Percentiles rank a stretch among this genome's conserved stretches.
phyloP scores from a whole-genome alignment of 768 basidiomycete species.

The Collybia sordida region DNA sequence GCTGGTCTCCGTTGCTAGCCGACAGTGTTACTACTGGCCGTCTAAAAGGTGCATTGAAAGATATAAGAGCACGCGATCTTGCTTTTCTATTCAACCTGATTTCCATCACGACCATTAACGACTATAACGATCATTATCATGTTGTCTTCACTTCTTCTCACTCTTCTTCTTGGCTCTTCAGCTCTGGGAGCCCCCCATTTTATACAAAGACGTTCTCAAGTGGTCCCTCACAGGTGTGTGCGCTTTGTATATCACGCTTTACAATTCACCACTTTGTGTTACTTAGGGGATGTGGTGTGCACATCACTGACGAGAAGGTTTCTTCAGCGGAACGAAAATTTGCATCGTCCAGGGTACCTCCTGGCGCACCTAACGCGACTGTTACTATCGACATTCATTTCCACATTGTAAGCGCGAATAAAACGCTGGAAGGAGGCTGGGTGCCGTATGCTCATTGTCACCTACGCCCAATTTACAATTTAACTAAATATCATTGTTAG shows the following conservation, averaged over 20 bases:
- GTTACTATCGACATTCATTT: conserved; percentile 39
- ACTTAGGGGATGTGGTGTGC: conserved; percentile 35
- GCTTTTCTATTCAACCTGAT: not conserved
- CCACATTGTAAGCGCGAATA: conserved; percentile 42
- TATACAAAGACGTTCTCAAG: conserved; percentile 6
- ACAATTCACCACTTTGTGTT: not conserved
- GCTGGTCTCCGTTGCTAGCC: too few species aligned
- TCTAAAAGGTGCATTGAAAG: too few species aligned
- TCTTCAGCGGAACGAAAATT: conserved; percentile 38
- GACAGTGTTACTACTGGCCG: too few species aligned
- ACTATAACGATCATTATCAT: conserved; percentile 12
- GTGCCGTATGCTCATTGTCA: conserved; percentile 29
- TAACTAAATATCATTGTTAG: conserved; percentile 1
- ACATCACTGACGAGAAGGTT: conserved; percentile 30
- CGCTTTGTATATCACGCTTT: not conserved
- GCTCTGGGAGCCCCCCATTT: conserved; percentile 13
- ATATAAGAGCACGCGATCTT: not conserved
- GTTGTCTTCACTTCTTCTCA: conserved; percentile 12
- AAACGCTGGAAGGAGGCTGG: conserved; percentile 36
- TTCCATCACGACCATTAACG: conserved; percentile 8
- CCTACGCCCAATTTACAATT: not conserved
- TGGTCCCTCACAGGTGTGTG: conserved; percentile 6
- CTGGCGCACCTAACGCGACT: conserved; percentile 24
- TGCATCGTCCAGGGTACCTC: conserved; percentile 27
- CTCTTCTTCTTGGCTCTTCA: conserved; percentile 15